Base-by-base conservation (phyloP, 2,329 filamentous ascomycete species). In the Fusarium sp. region DNA sequence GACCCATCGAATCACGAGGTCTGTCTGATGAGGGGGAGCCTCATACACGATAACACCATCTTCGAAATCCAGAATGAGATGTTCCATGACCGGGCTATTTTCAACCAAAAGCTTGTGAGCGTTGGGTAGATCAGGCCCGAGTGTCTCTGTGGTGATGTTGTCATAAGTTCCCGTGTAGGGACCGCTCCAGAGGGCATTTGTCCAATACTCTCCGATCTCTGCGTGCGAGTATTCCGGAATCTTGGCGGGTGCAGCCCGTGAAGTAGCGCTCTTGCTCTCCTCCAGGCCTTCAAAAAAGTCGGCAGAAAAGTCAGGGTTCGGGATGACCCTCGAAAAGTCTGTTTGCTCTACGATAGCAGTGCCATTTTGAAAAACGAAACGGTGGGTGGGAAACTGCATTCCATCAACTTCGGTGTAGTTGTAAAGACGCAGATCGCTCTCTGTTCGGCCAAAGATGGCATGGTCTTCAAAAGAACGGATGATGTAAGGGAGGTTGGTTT, bases 11-110 rank as follows among this genome's bases (percentile, higher is more conserved):
- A 74, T 71, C 5, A 74, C 59, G 16, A 74, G 67, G 18, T 71
- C 62, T 23, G 70, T 73, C 27, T 74, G 72, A n/a, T 74, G 72
- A 23, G 67, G 72, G 6, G 72, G 72, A 2, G 70, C 65, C 32
- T 74, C 72, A 13, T 67, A 62, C 2, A 74, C 71, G 6, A 74
- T 57, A 7, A 74, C 39, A 4, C 56, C 57, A 41, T 70, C 66
- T 16, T 72, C 71, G 16, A 75, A 66, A 43, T 73, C 73, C 6
- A 66, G 41, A 14, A 75, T 54, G 9, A 72, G 59, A 23, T 74
- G 71, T 59, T 35, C 54, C 35, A 58, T 4, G 11, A 58, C 6
- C 1, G 54, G 54, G 6, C 25, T 58, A 7, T 58, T 25, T n/a
- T 37, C 54, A 35, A 58, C 54, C n/a, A 58, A 18, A 16, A 58